phyloP scores from a whole-genome alignment of 331 rosid genomes.

The Prunus yedoensis region DNA sequence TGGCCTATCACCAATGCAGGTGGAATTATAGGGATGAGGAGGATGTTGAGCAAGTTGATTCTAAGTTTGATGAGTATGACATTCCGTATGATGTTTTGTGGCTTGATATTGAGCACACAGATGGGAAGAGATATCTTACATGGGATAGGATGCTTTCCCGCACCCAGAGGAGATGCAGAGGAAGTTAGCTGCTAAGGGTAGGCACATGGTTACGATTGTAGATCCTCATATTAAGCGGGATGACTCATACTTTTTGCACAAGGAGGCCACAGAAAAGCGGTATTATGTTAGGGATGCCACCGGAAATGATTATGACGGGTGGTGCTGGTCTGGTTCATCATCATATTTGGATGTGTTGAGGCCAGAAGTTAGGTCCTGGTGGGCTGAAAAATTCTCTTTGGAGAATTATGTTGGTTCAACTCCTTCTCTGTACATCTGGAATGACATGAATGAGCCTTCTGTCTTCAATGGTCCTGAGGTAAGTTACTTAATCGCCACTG shows the following conservation, averaged over 20 bases:
- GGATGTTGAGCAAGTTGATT: slow-evolving; percentile 84
- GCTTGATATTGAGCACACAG: slow-evolving; percentile 98
- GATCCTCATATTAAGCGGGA: slow-evolving; percentile 98
- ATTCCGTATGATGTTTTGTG: slow-evolving; percentile 96
- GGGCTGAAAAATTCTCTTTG: slow-evolving; percentile 73
- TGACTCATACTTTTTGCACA: slow-evolving; percentile 59
- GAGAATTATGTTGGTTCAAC: slow-evolving; percentile 86
- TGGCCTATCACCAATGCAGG: slow-evolving; percentile 89
- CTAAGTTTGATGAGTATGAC: slow-evolving; percentile 82
- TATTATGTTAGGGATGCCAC: slow-evolving; percentile 87
- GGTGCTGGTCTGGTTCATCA: slow-evolving; percentile 99
- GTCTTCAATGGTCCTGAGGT: slow-evolving; percentile 99
- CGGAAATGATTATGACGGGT: slow-evolving; percentile 89
- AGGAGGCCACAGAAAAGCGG: slow-evolving; percentile 74
- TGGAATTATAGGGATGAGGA: slow-evolving; percentile 98
- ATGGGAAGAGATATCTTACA: slow-evolving; percentile 86
- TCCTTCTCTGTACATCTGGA: slow-evolving; percentile 92
- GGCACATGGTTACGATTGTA: slow-evolving; percentile 90
- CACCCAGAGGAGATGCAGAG: slow-evolving; percentile 96
- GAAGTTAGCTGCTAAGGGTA: slow-evolving; percentile 76
- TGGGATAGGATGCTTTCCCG: slow-evolving; percentile 83
- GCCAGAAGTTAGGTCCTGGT: slow-evolving; percentile 89
- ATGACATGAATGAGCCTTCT: slow-evolving; percentile 98
- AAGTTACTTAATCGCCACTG: slow-evolving; percentile 22
- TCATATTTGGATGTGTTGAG: slow-evolving; percentile 74